Evolutionary conservation across 805 yeast species (phyloP).

Genomic region (Yamadazyma laniorum): DNA sequence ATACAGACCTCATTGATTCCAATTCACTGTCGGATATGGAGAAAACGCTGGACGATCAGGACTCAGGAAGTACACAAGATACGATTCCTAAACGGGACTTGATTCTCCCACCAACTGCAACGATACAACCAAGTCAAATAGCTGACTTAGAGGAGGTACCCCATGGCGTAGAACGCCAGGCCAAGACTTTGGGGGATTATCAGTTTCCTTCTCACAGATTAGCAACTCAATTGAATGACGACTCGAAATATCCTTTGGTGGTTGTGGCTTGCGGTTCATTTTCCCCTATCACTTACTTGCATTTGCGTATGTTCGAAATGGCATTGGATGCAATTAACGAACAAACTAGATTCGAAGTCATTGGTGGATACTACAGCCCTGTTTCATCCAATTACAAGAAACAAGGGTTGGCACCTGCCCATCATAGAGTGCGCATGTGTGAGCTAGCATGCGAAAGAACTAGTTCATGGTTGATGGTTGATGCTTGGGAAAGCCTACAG

Average conservation of each 20-base stretch:
- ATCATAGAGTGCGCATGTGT: conserved; percentile 95
- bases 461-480: conserved; percentile 97
- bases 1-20: conserved; percentile 48
- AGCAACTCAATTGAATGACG: conserved; percentile 64
- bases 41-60: background rate
- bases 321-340: conserved; percentile 91
- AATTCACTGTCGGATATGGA: conserved; percentile 4
- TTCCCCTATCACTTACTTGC: conserved; percentile 92
- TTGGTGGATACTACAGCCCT: conserved; percentile 96
- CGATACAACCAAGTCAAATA: conserved; percentile 23
- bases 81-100: background rate
- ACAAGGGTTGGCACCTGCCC: conserved; percentile 85
- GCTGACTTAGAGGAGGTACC: conserved; percentile 98
- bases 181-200: conserved; percentile 65
- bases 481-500: conserved; percentile 97
- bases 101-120: conserved; percentile 13
- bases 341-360: conserved; percentile 88
- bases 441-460: conserved; percentile 97
- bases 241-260: conserved; percentile 82
- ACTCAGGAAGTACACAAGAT: background rate
- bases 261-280: conserved; percentile 97
- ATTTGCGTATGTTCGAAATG: conserved; percentile 97
- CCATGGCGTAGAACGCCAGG: conserved; percentile 87
- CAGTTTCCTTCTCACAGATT: conserved; percentile 86
- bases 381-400: conserved; percentile 91